Evolutionary conservation across 176 grass and related monocot species (phyloP).

Genomic region (Puya raimondii): DNA sequence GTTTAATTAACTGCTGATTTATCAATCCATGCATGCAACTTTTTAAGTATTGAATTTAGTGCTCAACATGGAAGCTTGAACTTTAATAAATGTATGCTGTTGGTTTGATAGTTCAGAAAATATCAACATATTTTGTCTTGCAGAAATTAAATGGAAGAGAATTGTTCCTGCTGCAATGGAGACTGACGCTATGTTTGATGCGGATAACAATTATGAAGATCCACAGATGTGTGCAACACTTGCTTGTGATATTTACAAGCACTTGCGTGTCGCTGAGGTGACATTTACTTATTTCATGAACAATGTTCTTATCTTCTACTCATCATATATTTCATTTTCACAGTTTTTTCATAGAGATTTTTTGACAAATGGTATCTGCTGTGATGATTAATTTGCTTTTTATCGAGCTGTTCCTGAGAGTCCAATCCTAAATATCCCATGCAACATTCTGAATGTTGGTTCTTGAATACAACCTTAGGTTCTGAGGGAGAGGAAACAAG

Average conservation of each 20-base stretch:
- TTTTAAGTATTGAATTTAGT: too few relatives aligned
- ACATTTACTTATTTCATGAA: constrained; percentile 12
- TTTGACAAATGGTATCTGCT: too few relatives aligned
- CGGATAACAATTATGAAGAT: constrained; percentile 58
- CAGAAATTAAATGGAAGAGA: constrained; percentile 51
- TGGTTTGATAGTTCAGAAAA: constrained; percentile 2
- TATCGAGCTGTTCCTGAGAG: too few relatives aligned
- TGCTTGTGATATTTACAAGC: constrained; percentile 87
- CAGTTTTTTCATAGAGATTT: background rate
- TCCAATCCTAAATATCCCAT: too few relatives aligned
- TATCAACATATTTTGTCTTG: constrained; percentile 3
- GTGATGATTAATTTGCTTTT: too few relatives aligned
- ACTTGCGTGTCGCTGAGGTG: constrained; percentile 87
- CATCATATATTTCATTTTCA: background rate
- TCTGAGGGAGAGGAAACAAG: too few relatives aligned
- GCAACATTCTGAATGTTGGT: too few relatives aligned
- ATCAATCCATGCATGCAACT: too few relatives aligned
- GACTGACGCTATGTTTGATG: constrained; percentile 41
- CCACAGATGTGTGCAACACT: constrained; percentile 85
- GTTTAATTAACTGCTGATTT: too few relatives aligned
- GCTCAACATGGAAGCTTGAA: too few relatives aligned
- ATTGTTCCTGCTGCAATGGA: constrained; percentile 48
- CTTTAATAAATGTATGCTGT: too few relatives aligned
- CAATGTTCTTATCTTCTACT: background rate
- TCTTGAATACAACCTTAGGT: too few relatives aligned